These are phyloP conservation scores for Verticillium nubilum DNA, from an alignment of 2,329 filamentous ascomycete genomes.

Conservation along the genomic window DNA sequence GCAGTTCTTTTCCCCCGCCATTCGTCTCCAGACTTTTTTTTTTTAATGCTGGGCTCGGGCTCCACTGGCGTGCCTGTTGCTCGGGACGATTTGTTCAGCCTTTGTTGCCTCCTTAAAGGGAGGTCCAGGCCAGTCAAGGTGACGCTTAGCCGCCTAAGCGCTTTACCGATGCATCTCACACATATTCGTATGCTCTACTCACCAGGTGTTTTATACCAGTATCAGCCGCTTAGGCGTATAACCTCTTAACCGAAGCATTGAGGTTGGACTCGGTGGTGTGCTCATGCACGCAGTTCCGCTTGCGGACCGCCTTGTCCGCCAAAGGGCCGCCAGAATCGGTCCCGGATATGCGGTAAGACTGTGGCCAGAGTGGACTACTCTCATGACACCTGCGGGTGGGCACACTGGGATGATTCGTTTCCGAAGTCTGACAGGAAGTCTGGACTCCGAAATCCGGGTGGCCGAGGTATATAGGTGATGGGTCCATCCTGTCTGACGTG, in stretches of 20 bases:
- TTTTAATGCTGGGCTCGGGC: neutral
- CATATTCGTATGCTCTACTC: too few relatives aligned
- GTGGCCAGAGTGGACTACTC: neutral
- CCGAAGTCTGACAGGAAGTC: neutral
- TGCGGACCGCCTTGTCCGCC: neutral
- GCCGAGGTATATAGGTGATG: neutral
- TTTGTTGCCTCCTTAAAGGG: neutral
- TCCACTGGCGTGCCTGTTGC: neutral
- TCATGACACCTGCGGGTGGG: neutral
- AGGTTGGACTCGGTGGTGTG: neutral
- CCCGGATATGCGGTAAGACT: neutral
- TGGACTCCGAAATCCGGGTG: neutral
- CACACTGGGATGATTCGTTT: neutral
- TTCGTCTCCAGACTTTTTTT: neutral
- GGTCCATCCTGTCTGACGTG: neutral
- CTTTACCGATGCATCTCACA: too few relatives aligned
- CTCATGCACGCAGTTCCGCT: neutral
- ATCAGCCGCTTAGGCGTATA: neutral
- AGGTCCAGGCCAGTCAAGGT: neutral
- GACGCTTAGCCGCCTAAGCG: neutral
- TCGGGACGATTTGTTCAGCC: neutral
- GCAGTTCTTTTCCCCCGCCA: neutral
- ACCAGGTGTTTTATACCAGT: too few relatives aligned
- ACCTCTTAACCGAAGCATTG: neutral
- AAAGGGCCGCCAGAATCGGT: neutral